Base-by-base conservation (phyloP, 116 monocot genomes). In the Posidonia oceanica region DNA sequence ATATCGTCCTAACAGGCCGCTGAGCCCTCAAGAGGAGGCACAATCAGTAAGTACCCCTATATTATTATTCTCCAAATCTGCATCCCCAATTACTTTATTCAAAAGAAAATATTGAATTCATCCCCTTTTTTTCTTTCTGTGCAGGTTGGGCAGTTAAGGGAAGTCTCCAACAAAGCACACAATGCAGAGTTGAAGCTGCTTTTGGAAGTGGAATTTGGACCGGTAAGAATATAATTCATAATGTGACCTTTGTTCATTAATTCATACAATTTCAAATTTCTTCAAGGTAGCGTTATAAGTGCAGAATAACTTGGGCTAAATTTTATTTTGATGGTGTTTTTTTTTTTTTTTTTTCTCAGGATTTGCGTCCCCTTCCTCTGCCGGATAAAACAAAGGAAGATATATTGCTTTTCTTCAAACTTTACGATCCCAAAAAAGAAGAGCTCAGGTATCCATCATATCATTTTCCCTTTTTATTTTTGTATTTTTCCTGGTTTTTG, bases 351-450 rank as follows among this genome's bases (percentile, higher is more conserved):
- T 17, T 40, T 39, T 23, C 66, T 69, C 73, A 99, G 99, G 93
- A 90, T 75, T 80, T 77, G 53, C 76, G 39, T 21, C 76, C 88
- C 72, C 69, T 93, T 76, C 76, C 90, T 78, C 90, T 79, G 51
- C 90, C 84, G 61, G 88, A 84, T 23, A 99, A 93, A 69, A 83
- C 87, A 23, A 99, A 90, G 71, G 99, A 99, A 81, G 88, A 99
- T 77, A 85, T 98, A 76, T 64, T 98, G 58, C 82, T 98, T 17
- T 98, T 98, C 72, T 98, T 98, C 82, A 98, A 99, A 78, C 86
- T 93, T 59, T 99, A 99, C 83, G 99, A 93, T 75, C 93, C 99
- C 72, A 86, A 93, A 70, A 93, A 86, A 71, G 99, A 93, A 83
- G 87, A 93, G 71, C 81, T 99, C 29, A 76, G 93, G 99, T 98